Conservation (phyloP, 2,329 filamentous ascomycete species). For the Trichoderma sp. region DNA sequence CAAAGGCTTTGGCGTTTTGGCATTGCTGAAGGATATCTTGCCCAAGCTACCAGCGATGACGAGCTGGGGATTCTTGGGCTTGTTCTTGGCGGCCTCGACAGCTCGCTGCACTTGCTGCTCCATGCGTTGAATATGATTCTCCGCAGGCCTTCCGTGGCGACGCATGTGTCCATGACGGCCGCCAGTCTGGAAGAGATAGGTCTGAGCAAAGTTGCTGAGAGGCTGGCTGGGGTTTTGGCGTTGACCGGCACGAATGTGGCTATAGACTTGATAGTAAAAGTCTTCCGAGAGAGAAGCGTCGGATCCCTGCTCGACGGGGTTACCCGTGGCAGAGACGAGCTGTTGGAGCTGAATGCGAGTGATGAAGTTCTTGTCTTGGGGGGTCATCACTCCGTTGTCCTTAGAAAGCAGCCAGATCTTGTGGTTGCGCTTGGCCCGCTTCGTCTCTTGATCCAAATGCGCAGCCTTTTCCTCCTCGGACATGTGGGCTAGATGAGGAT, state of each 20-base stretch:
- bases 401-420: constrained; percentile 93
- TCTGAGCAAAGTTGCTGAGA: constrained; percentile 94
- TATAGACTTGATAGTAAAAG: constrained; percentile 98
- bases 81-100: constrained; percentile 94
- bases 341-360: constrained; percentile 97
- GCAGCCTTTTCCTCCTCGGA: constrained; percentile 80
- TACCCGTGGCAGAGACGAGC: constrained; percentile 86
- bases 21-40: constrained; percentile 98
- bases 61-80: constrained; percentile 95
- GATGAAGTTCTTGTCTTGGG: constrained; percentile 99
- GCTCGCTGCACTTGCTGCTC: constrained; percentile 97
- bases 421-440: constrained; percentile 93
- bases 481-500: constrained; percentile 59
- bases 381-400: constrained; percentile 97
- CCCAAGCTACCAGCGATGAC: constrained; percentile 94
- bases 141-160: constrained; percentile 75
- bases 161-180: constrained; percentile 72
- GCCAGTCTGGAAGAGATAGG: constrained; percentile 93
- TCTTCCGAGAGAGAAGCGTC: constrained; percentile 85
- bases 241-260: constrained; percentile 85
- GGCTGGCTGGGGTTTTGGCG: constrained; percentile 91
- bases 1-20: constrained; percentile 91
- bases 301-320: constrained; percentile 72
- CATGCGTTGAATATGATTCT: constrained; percentile 98
- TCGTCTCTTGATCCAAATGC: constrained; percentile 86